Conservation (phyloP, 2,329 filamentous ascomycete species). For the Monilinia aucupariae region DNA sequence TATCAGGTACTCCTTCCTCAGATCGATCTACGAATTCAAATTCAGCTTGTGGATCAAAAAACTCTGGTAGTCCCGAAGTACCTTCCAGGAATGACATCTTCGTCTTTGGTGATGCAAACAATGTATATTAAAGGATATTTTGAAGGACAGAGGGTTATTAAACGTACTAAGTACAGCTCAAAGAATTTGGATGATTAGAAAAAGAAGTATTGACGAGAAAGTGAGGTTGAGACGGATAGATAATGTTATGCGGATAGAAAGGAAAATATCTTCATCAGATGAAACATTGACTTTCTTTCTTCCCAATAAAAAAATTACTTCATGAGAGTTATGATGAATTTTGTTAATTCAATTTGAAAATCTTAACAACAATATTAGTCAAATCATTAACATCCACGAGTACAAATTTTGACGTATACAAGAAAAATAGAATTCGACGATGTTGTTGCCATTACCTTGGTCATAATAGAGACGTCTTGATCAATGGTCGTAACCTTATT, state of each 20-base stretch:
- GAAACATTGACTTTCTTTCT: no score
- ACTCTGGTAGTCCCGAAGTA: background rate
- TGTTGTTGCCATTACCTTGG: no score
- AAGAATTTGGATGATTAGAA: background rate
- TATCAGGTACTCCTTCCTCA: background rate
- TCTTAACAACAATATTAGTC: no score
- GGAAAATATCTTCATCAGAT: background rate
- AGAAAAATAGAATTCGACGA: no score
- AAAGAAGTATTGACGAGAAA: background rate
- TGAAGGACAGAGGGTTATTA: background rate
- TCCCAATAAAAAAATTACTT: background rate
- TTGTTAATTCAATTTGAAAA: background rate
- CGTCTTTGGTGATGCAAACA: background rate
- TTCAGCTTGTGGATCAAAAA: background rate
- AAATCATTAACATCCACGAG: no score
- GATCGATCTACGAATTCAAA: background rate
- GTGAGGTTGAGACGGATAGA: background rate
- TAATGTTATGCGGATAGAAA: background rate
- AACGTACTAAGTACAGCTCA: no score
- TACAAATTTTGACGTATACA: no score
- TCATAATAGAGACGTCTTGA: no score
- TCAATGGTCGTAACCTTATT: no score
- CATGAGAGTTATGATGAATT: background rate
- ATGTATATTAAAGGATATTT: background rate
- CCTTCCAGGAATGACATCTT: background rate